These are phyloP conservation scores for Pseudonectria foliicola DNA, from an alignment of 2,329 filamentous ascomycete species.

Conservation along the genomic window DNA sequence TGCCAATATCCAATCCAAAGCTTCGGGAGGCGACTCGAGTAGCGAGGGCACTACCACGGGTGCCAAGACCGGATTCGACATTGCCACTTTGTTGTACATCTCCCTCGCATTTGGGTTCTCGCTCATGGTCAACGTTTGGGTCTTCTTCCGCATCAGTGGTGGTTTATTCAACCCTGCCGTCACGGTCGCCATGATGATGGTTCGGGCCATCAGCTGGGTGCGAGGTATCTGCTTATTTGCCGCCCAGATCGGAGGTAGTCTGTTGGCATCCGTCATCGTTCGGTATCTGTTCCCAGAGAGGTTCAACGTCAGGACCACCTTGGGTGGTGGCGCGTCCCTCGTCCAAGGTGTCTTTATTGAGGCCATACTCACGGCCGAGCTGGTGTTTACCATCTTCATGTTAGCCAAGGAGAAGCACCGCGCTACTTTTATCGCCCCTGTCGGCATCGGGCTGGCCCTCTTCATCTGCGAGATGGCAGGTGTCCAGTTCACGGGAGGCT, in stretches of 20 bases:
- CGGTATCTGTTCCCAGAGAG: conserved; percentile 35
- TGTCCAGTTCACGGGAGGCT: conserved; percentile 41
- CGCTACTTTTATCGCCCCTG: conserved; percentile 40
- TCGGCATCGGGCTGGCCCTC: conserved; percentile 40
- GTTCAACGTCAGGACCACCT: conserved; percentile 34
- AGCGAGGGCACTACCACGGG: conserved; percentile 33
- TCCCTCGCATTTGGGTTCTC: conserved; percentile 36
- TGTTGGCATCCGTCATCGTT: conserved; percentile 35
- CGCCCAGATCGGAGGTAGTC: conserved; percentile 44
- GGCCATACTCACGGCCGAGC: conserved; percentile 39
- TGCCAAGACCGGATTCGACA: conserved; percentile 36
- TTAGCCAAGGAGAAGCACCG: conserved; percentile 44
- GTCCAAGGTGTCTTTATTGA: conserved; percentile 44
- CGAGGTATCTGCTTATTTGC: conserved; percentile 41
- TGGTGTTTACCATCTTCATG: conserved; percentile 45
- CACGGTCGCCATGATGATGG: conserved; percentile 45
- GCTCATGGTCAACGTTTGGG: conserved; percentile 40
- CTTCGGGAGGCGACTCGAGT: conserved; percentile 10
- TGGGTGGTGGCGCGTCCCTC: conserved; percentile 31
- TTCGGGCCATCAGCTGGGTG: conserved; percentile 38
- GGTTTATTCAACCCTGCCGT: conserved; percentile 32
- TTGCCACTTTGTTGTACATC: conserved; percentile 35
- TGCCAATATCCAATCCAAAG: conserved; percentile 31
- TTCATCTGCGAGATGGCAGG: conserved; percentile 40
- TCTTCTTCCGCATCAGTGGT: conserved; percentile 39